A percentile compares a stretch with the other conserved stretches of the same genome.
Evolutionary conservation across 139 green algal genomes (phyloP).

Genomic region (Limnomonas spitsbergensis): DNA sequence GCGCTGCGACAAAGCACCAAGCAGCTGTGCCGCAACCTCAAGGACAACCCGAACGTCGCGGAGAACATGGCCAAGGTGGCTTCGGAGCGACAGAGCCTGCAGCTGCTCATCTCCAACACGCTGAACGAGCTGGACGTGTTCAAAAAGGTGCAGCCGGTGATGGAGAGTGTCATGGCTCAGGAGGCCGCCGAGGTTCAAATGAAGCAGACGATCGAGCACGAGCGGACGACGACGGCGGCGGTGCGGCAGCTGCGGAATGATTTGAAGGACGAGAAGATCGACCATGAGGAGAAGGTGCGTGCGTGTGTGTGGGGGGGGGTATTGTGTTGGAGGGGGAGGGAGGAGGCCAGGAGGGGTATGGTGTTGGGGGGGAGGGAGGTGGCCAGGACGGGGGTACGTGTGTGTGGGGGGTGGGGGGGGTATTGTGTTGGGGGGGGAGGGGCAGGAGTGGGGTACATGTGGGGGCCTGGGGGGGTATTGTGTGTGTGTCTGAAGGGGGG

Average conservation of each 20-base stretch:
- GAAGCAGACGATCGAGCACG: conserved; percentile 60
- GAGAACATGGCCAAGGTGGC: conserved; percentile 83
- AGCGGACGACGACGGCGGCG: conserved; percentile 52
- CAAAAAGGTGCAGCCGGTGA: conserved; percentile 41
- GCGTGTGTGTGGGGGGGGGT: no score
- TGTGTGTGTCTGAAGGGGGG: no score
- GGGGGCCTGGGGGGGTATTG: no score
- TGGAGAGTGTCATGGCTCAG: conserved; percentile 55
- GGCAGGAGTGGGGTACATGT: no score
- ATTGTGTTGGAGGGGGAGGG: no score
- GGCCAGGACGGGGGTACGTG: no score
- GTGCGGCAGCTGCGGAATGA: conserved; percentile 62
- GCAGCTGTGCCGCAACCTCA: conserved; percentile 74
- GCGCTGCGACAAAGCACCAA: conserved; percentile 63
- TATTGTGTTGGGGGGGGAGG: no score
- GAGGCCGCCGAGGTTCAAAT: conserved; percentile 62
- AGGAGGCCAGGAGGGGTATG: no score
- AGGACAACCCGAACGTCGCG: conserved; percentile 76
- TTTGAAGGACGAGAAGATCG: conserved; percentile 59
- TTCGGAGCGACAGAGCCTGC: conserved; percentile 55
- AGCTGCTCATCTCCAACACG: conserved; percentile 52
- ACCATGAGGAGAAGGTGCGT: conserved; percentile 66
- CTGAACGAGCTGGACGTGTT: conserved; percentile 52
- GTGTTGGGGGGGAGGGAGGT: no score
- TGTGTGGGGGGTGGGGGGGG: no score